These are phyloP conservation scores for Volvox reticuliferus DNA, from an alignment of 139 green algal species.

Conservation along the genomic window DNA sequence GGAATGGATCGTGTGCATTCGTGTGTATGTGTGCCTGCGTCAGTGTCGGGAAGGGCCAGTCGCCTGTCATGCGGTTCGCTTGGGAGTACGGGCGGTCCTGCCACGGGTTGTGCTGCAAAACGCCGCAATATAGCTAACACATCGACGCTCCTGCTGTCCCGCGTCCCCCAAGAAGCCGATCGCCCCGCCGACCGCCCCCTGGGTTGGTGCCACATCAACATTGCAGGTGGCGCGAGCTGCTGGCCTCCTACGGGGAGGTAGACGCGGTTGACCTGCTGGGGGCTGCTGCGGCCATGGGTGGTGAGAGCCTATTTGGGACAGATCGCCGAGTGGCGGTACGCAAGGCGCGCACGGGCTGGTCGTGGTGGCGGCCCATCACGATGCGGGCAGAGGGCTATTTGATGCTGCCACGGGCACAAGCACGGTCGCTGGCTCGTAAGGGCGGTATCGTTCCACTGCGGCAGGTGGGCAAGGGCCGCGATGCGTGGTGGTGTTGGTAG, in stretches of 20 bases:
- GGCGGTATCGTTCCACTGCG: background rate
- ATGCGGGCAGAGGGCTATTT: background rate
- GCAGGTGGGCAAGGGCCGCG: slow-evolving; percentile 7
- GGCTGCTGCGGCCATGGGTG: background rate
- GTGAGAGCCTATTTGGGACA: slow-evolving; percentile 4
- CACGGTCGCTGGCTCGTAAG: slow-evolving; percentile 11
- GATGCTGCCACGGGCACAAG: slow-evolving; percentile 17
- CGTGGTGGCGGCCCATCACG: slow-evolving; percentile 24
- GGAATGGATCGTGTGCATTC: too few relatives aligned
- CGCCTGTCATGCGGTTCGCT: too few relatives aligned
- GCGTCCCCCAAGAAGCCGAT: too few relatives aligned
- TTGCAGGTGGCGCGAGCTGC: slow-evolving; percentile 41
- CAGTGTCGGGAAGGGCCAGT: too few relatives aligned
- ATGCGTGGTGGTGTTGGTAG: background rate
- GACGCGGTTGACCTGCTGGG: slow-evolving; percentile 44
- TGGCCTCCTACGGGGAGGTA: slow-evolving; percentile 40
- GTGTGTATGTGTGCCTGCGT: too few relatives aligned
- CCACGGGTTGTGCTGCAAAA: too few relatives aligned
- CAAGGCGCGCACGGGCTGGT: slow-evolving; percentile 29
- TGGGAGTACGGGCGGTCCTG: too few relatives aligned
- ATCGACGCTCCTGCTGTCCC: too few relatives aligned
- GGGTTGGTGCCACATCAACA: too few relatives aligned
- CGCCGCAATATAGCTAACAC: too few relatives aligned
- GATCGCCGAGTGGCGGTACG: slow-evolving; percentile 37
- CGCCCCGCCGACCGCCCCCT: too few relatives aligned